phyloP scores from a whole-genome alignment of 768 basidiomycete genomes.

The Boletus sp. region DNA sequence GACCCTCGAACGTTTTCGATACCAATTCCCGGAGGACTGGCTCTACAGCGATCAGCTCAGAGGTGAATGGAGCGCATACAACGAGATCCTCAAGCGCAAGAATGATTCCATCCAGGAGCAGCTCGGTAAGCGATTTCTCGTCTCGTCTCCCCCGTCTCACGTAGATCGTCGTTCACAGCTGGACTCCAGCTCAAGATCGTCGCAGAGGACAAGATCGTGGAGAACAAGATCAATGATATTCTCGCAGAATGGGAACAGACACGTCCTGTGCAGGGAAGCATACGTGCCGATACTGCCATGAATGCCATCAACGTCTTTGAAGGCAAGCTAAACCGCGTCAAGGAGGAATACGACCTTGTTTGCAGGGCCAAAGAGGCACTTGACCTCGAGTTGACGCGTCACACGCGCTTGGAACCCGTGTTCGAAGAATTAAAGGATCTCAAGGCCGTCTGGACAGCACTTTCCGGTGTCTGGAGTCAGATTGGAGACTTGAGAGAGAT shows the following conservation, averaged over 20 bases:
- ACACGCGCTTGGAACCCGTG: constrained; percentile 89
- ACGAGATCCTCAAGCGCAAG: constrained; percentile 96
- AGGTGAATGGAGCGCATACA: constrained; percentile 98
- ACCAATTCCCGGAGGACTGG: constrained; percentile 97
- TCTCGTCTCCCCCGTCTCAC: constrained; percentile 7
- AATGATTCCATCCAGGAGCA: constrained; percentile 99
- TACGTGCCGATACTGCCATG: constrained; percentile 95
- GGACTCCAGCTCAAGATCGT: constrained; percentile 99
- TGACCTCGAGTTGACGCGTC: constrained; percentile 85
- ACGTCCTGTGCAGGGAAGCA: constrained; percentile 93
- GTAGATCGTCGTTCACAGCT: constrained; percentile 43
- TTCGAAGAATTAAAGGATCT: constrained; percentile 94
- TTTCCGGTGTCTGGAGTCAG: constrained; percentile 96
- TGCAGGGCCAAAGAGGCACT: constrained; percentile 96
- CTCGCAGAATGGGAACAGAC: constrained; percentile 92
- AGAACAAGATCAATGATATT: constrained; percentile 91
- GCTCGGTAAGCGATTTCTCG: constrained; percentile 57
- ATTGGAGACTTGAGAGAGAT: constrained; percentile 85
- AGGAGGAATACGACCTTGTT: constrained; percentile 94
- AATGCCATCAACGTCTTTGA: constrained; percentile 96
- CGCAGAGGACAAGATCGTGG: constrained; percentile 98
- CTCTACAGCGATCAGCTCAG: constrained; percentile 96
- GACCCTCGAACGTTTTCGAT: constrained; percentile 94
- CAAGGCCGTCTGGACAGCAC: constrained; percentile 98
- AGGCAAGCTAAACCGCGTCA: constrained; percentile 80